Percentiles rank a stretch among this genome's conserved stretches.
Conservation (phyloP, 352 stramenopile species). For the Blastocystis sp. region DNA sequence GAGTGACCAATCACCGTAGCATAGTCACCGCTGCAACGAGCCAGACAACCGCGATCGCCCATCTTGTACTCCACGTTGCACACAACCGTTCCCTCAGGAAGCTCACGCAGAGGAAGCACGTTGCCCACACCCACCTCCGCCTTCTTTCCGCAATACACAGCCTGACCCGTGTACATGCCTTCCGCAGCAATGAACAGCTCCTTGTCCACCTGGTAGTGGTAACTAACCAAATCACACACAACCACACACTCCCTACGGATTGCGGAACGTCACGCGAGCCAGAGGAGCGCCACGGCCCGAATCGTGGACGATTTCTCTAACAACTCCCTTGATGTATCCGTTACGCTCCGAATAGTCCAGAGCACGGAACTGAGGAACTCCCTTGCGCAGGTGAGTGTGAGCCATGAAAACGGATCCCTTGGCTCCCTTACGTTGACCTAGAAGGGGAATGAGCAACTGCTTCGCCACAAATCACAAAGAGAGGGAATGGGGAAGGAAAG, state of each 20-base stretch:
- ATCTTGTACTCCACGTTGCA: conserved; percentile 89
- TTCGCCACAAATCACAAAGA: no score
- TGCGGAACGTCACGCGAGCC: conserved; percentile 81
- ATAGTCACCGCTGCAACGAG: conserved; percentile 89
- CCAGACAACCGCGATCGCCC: conserved; percentile 88
- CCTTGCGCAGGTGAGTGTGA: conserved; percentile 74
- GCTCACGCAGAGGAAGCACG: conserved; percentile 80
- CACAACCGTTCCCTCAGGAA: conserved; percentile 95
- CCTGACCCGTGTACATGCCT: conserved; percentile 95
- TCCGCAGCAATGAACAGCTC: conserved; percentile 92
- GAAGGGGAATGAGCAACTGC: no score
- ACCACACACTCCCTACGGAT: conserved; percentile 66
- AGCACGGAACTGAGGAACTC: conserved; percentile 73
- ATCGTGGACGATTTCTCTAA: conserved; percentile 98
- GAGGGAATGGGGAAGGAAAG: not conserved
- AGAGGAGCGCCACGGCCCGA: conserved; percentile 87
- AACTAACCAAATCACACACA: not conserved
- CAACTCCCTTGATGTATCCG: conserved; percentile 78
- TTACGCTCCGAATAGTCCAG: conserved; percentile 82
- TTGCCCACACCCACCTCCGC: conserved; percentile 93
- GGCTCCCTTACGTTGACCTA: conserved; percentile 71
- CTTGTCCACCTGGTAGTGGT: conserved; percentile 75
- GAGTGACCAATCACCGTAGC: conserved; percentile 94
- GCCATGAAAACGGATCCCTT: conserved; percentile 76
- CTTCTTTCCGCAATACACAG: no score